These are phyloP conservation scores for Fusarium newnesense DNA, from an alignment of 2,329 filamentous ascomycete species.

Conservation along the genomic window DNA sequence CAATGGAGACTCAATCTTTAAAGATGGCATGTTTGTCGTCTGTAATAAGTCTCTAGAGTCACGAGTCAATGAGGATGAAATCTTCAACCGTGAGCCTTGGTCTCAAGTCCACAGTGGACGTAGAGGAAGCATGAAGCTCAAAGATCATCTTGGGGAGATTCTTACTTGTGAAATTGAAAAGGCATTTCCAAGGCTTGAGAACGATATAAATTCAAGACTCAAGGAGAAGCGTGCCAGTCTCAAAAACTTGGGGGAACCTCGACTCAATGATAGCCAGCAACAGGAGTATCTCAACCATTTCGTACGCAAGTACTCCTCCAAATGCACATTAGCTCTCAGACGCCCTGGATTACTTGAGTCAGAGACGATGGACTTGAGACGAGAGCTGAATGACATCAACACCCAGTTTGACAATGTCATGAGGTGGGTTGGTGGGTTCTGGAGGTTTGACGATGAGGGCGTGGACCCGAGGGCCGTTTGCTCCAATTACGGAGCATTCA, in stretches of 20 bases:
- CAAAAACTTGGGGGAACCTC: neutral
- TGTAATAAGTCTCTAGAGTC: neutral
- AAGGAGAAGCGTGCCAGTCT: neutral
- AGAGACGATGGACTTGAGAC: neutral
- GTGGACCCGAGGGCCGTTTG: neutral
- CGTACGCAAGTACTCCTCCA: neutral
- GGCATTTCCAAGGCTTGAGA: neutral
- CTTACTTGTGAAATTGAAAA: neutral
- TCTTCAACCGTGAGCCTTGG: neutral
- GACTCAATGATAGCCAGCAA: neutral
- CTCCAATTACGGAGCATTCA: rapidly evolving
- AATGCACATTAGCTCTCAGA: neutral
- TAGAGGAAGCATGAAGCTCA: neutral
- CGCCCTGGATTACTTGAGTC: neutral
- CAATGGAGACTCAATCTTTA: neutral
- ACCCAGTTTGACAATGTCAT: neutral
- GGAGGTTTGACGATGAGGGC: neutral
- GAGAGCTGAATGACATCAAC: neutral
- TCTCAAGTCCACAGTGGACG: neutral
- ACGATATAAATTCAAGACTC: neutral
- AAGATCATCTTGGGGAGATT: neutral
- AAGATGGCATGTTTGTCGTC: neutral
- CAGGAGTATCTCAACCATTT: neutral
- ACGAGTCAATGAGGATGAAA: neutral
- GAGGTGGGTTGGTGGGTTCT: neutral